Percentiles rank a stretch among this genome's conserved stretches.
Conservation (phyloP, 768 basidiomycete genomes). For the Coprinopsis cinerea region DNA sequence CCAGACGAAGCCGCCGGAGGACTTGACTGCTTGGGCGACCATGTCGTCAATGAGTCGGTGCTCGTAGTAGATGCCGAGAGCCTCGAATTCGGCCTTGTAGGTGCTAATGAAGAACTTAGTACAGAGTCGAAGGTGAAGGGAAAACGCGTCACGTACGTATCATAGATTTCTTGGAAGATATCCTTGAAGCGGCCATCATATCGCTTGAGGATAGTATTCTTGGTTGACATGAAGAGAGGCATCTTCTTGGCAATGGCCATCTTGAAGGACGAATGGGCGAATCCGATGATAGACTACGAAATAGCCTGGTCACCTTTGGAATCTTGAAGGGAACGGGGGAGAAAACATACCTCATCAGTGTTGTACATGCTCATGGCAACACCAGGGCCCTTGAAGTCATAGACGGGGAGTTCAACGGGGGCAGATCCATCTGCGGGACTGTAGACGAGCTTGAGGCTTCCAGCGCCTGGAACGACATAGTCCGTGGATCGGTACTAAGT, state of each 20-base stretch:
- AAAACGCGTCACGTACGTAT: slow-evolving; percentile 36
- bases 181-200: slow-evolving; percentile 99
- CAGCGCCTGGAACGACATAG: slow-evolving; percentile 84
- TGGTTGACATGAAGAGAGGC: slow-evolving; percentile 92
- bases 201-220: slow-evolving; percentile 96
- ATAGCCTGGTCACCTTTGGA: not conserved
- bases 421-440: slow-evolving; percentile 74
- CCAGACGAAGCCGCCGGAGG: slow-evolving; percentile 86
- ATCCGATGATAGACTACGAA: slow-evolving; percentile 79
- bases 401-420: slow-evolving; percentile 71
- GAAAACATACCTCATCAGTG: slow-evolving; percentile 70
- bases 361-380: slow-evolving; percentile 99
- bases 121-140: not conserved
- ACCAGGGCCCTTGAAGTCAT: slow-evolving; percentile 88
- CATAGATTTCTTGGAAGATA: slow-evolving; percentile 96
- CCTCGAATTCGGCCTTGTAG: slow-evolving; percentile 70
- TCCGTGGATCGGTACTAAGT: slow-evolving; percentile 90
- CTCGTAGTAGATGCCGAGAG: slow-evolving; percentile 79
- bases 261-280: slow-evolving; percentile 97
- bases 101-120: slow-evolving; percentile 28
- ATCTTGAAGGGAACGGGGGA: not conserved
- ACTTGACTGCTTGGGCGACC: slow-evolving; percentile 98
- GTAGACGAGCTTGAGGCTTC: slow-evolving; percentile 90
- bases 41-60: slow-evolving; percentile 97
- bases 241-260: slow-evolving; percentile 83